phyloP scores from a whole-genome alignment of 1,284 basidiomycete genomes.

The Sporisorium graminicola region DNA sequence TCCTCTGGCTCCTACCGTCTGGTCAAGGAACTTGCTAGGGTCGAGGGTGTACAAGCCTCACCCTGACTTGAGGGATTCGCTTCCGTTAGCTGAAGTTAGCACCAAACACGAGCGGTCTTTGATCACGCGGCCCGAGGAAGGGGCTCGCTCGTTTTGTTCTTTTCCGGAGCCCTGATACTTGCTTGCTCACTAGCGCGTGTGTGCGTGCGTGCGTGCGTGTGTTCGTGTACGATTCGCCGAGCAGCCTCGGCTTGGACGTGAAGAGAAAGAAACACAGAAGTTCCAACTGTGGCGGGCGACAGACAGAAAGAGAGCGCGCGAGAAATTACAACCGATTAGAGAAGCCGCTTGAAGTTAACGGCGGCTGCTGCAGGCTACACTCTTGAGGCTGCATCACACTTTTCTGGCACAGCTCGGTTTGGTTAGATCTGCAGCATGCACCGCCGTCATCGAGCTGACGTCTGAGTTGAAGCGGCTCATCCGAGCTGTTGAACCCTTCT shows the following conservation, averaged over 20 bases:
- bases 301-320: conserved; percentile 1
- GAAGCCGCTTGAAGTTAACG: neutral
- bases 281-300: neutral
- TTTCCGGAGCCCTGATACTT: neutral
- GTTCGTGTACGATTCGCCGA: neutral
- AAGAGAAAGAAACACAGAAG: neutral
- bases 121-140: conserved; percentile 3
- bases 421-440: neutral
- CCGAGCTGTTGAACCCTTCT: conserved; percentile 17
- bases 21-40: neutral
- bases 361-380: conserved; percentile 26
- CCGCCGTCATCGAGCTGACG: no score
- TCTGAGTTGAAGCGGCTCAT: conserved; percentile 16
- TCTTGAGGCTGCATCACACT: conserved; percentile 22
- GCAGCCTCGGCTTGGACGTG: neutral
- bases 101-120: neutral
- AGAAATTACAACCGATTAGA: conserved; percentile 1
- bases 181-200: neutral
- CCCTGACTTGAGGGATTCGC: neutral
- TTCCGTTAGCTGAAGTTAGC: neutral
- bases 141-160: conserved; percentile 13
- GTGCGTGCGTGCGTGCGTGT: neutral
- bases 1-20: neutral
- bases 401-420: conserved; percentile 13
- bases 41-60: conserved; percentile 7